phyloP scores from a whole-genome alignment of 164 flowering plant species.

The Platanus orientalis region DNA sequence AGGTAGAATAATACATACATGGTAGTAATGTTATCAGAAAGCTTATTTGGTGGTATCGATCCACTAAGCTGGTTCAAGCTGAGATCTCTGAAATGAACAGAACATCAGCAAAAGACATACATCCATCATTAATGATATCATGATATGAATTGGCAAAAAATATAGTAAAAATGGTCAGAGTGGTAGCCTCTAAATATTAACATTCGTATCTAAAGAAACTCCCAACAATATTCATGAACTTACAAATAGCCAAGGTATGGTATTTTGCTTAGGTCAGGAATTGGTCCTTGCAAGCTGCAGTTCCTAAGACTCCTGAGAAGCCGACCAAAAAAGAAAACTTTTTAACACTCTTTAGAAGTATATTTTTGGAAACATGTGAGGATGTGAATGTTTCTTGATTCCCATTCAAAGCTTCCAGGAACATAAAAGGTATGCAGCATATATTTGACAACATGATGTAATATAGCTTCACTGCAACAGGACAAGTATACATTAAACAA shows the following conservation, averaged over 20 bases:
- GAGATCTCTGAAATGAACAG: constrained; percentile 59
- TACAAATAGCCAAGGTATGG: constrained; percentile 61
- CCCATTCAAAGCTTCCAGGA: too few relatives aligned
- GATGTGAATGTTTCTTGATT: too few relatives aligned
- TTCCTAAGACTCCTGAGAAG: constrained; percentile 81
- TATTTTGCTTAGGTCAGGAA: constrained; percentile 70
- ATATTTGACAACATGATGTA: too few relatives aligned
- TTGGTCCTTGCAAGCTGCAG: constrained; percentile 67
- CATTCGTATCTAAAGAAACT: neutral
- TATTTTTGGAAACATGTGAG: too few relatives aligned
- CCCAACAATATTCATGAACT: constrained; percentile 18
- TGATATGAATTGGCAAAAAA: neutral
- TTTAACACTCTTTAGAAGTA: neutral
- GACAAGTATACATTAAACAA: too few relatives aligned
- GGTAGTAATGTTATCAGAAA: constrained; percentile 61
- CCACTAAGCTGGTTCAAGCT: constrained; percentile 70
- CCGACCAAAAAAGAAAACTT: constrained; percentile 4
- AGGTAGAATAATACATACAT: constrained; percentile 41
- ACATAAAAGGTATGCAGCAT: too few relatives aligned
- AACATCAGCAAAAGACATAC: neutral
- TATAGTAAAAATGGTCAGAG: neutral
- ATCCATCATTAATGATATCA: neutral
- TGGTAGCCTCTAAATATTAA: too few relatives aligned
- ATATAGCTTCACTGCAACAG: too few relatives aligned
- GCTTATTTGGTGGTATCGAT: constrained; percentile 50